These are phyloP conservation scores for Fallopia convolvulus DNA, from an alignment of 148 eudicot genomes.

Conservation along the genomic window DNA sequence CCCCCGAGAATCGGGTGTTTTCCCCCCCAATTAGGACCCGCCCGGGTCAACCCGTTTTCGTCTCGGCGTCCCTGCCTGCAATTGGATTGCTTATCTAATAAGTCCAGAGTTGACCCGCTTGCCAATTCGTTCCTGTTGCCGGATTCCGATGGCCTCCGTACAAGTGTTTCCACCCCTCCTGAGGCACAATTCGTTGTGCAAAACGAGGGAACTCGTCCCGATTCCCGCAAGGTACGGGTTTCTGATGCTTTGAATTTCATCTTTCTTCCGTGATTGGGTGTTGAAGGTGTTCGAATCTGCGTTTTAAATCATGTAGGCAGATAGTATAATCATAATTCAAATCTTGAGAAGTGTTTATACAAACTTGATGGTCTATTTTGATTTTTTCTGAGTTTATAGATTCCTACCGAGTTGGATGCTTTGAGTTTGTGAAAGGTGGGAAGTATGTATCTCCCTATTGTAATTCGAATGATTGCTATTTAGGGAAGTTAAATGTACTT, in stretches of 20 bases:
- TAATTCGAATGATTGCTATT: background rate
- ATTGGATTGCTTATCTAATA: background rate
- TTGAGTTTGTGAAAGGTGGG: background rate
- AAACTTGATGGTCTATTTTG: background rate
- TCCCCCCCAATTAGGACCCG: background rate
- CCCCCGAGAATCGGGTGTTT: slow-evolving; percentile 19
- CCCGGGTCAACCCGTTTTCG: slow-evolving; percentile 18
- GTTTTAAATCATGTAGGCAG: background rate
- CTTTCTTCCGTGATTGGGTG: background rate
- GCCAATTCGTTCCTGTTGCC: background rate
- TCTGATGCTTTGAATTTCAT: background rate
- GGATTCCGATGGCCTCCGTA: background rate
- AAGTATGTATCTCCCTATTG: background rate
- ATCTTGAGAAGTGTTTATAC: background rate
- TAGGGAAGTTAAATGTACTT: background rate
- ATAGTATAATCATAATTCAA: background rate
- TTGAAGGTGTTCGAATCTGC: background rate
- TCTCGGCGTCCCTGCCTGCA: background rate
- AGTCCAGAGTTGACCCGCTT: background rate
- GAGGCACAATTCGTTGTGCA: background rate
- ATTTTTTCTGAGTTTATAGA: background rate
- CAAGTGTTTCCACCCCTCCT: background rate
- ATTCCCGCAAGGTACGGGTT: background rate
- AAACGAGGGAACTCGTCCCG: background rate
- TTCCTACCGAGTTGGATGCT: background rate